phyloP scores from a whole-genome alignment of 2,329 filamentous ascomycete genomes.

The Alternaria angustiovoidea region DNA sequence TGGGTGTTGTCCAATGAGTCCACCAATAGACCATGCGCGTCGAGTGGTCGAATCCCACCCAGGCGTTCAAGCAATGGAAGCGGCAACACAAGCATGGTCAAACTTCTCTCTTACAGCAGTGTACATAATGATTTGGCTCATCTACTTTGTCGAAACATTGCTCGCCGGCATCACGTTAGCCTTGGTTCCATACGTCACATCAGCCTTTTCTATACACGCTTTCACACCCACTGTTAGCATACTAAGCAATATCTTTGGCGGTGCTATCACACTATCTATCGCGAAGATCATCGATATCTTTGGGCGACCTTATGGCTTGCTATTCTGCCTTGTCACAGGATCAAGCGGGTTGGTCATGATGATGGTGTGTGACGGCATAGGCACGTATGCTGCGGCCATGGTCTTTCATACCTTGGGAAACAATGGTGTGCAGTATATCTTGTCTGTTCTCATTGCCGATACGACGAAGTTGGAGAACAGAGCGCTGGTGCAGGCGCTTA shows the following conservation, averaged over 20 bases:
- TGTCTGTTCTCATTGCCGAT: slow-evolving; percentile 71
- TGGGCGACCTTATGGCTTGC: slow-evolving; percentile 48
- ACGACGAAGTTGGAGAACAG: slow-evolving; percentile 71
- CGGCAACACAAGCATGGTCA: slow-evolving; percentile 15
- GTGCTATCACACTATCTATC: slow-evolving; percentile 46
- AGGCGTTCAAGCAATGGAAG: slow-evolving; percentile 17
- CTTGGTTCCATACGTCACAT: slow-evolving; percentile 49
- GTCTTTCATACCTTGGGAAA: slow-evolving; percentile 71
- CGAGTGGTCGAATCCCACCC: background rate
- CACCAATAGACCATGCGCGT: background rate
- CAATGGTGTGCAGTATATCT: slow-evolving; percentile 59
- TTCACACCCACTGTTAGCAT: slow-evolving; percentile 45
- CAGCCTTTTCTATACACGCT: slow-evolving; percentile 42
- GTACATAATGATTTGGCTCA: slow-evolving; percentile 23
- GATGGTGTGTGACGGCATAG: slow-evolving; percentile 67
- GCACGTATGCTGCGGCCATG: slow-evolving; percentile 68
- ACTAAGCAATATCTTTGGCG: slow-evolving; percentile 44
- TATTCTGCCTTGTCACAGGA: slow-evolving; percentile 29
- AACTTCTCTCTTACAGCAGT: background rate
- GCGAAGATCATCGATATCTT: slow-evolving; percentile 53
- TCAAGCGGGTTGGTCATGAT: slow-evolving; percentile 65
- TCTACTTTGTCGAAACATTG: slow-evolving; percentile 56
- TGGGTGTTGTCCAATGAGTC: background rate
- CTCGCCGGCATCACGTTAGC: slow-evolving; percentile 51
- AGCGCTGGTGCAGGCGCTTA: slow-evolving; percentile 65